Base-by-base conservation (phyloP, 352 stramenopile species). In the Globisporangium lucens region DNA sequence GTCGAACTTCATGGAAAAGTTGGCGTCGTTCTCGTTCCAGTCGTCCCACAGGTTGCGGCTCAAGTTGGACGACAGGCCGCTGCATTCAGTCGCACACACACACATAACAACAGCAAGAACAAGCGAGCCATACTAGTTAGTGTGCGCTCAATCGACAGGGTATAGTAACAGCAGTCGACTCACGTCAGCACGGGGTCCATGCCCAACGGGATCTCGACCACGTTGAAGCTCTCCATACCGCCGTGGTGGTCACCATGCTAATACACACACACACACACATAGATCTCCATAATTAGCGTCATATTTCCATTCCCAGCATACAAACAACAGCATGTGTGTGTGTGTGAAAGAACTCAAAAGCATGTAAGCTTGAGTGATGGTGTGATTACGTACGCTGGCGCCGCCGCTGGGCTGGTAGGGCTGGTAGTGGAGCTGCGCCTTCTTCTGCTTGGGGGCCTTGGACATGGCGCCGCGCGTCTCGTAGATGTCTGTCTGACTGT, bases 21-120 rank as follows among this genome's bases (percentile, higher is more conserved):
- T 86, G 33, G 75, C 65, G 59, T 90, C 86, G 66, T 76, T 84
- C 64, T 95, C 87, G 66, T 92, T 95, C 88, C 88, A 95, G 73
- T 95, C 88, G 63, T 94, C 86, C 88, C 88, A 95, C 24, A 95
- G 71, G 68, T 95, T 95, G 49, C 88, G 84, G 51, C 85, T 93
- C 69, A 93, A 73, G 46, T 80, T 90, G n/a, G 83, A 90, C 59
- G 86, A 89, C 7, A 94, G 75, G 3, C 85, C 88, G 13, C 88
- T 95, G 60, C 0, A 49, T 49, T 51, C 17, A 61, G 46, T 62
- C 10, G 35, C 4, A 35, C n/a, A 30, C 35, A 30, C 35, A 35
- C 5, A 43, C 27, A 33, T 22, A 33, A 36, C 53, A 57, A 43
- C 15, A 59, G 36, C 55, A 57, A 43, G 7, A 59, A 24, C 55